Evolutionary conservation across 768 basidiomycete genomes (phyloP).

Genomic region (Panellus pusillus): DNA sequence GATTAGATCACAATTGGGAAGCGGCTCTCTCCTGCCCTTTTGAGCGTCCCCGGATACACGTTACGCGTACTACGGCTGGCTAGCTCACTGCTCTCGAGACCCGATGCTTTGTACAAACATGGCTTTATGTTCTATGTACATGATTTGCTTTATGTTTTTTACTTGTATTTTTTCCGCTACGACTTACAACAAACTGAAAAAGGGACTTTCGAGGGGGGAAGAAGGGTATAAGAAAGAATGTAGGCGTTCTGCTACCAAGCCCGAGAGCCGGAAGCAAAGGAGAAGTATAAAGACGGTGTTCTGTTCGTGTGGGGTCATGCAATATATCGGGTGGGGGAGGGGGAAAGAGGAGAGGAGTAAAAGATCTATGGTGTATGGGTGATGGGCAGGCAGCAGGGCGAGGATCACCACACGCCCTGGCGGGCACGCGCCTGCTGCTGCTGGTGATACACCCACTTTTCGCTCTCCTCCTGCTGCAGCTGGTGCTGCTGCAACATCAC

Average conservation of each 20-base stretch:
- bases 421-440: slow-evolving; percentile 19
- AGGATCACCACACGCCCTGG: slow-evolving; percentile 17
- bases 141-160: slow-evolving; percentile 1
- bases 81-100: too few species aligned
- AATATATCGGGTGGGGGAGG: neutral
- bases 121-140: neutral
- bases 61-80: too few species aligned
- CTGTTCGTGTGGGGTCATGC: slow-evolving; percentile 6
- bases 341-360: neutral
- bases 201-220: too few species aligned
- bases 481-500: slow-evolving; percentile 19
- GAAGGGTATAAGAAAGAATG: slow-evolving; percentile 21
- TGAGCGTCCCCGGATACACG: too few species aligned
- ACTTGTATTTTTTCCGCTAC: neutral
- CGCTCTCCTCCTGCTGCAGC: slow-evolving; percentile 17
- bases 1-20: too few species aligned
- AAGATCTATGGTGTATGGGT: slow-evolving; percentile 1
- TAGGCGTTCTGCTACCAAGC: slow-evolving; percentile 1
- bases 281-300: slow-evolving; percentile 11
- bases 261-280: slow-evolving; percentile 4
- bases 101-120: too few species aligned
- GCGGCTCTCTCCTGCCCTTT: too few species aligned
- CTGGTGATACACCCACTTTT: slow-evolving; percentile 22
- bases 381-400: neutral
- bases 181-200: slow-evolving; percentile 1